These are phyloP conservation scores for Pichia sp. DNA, from an alignment of 1,139 yeast genomes.

Conservation along the genomic window DNA sequence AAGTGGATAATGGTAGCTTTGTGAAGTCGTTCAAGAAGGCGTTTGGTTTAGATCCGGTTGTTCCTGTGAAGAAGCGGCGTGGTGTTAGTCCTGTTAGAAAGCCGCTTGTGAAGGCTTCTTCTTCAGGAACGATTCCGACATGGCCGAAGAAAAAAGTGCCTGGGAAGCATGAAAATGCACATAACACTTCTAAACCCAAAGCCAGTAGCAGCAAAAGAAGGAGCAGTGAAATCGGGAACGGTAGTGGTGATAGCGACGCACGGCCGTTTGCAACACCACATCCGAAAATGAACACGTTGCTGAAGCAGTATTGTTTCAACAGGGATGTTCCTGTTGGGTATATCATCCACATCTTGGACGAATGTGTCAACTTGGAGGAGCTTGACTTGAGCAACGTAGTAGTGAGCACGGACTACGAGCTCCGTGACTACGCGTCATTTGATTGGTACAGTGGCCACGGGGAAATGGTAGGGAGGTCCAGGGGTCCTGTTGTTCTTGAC, in stretches of 20 bases:
- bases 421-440: constrained; percentile 32
- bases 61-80: neutral
- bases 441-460: constrained; percentile 27
- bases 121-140: neutral
- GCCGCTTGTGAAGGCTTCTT: neutral
- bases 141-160: neutral
- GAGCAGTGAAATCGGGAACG: neutral
- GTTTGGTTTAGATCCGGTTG: constrained; percentile 6
- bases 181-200: neutral
- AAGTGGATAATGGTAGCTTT: constrained; percentile 5
- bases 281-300: constrained; percentile 56
- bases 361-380: constrained; percentile 52
- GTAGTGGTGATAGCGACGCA: neutral
- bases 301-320: constrained; percentile 52
- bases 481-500: constrained; percentile 13
- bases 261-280: constrained; percentile 39
- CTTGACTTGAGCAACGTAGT: constrained; percentile 53
- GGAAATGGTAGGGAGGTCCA: constrained; percentile 9
- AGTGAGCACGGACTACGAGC: constrained; percentile 55
- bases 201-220: neutral
- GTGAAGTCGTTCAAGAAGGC: constrained; percentile 10
- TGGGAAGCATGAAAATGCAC: neutral
- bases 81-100: constrained; percentile 1
- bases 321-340: constrained; percentile 70
- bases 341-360: constrained; percentile 51